A percentile compares a stretch with the other conserved stretches of the same genome.
These are phyloP conservation scores for Maudiozyma humilis DNA, from an alignment of 1,139 yeast species.

Conservation along the genomic window DNA sequence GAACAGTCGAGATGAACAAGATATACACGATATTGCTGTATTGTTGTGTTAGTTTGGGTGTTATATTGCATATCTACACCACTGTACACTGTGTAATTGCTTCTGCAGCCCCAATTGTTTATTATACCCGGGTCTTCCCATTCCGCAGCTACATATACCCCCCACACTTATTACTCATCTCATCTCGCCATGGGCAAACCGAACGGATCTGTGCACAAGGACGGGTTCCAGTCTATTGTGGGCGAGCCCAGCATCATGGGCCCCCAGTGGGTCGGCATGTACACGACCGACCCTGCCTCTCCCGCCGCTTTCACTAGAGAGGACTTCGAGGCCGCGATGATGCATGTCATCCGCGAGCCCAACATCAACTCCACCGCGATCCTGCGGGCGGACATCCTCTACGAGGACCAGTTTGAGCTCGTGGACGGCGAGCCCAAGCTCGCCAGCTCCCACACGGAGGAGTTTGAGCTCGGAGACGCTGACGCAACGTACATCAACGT, in stretches of 20 bases:
- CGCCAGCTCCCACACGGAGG: conserved; percentile 8
- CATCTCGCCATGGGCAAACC: background rate
- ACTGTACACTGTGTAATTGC: too few species aligned
- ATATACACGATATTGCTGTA: too few species aligned
- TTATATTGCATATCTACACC: too few species aligned
- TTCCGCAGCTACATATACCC: too few species aligned
- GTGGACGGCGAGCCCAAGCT: conserved; percentile 16
- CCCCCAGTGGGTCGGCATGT: conserved; percentile 55
- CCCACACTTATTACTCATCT: too few species aligned
- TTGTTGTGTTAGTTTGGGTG: too few species aligned
- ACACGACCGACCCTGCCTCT: conserved; percentile 25
- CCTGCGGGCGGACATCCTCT: conserved; percentile 75
- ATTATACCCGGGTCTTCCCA: too few species aligned
- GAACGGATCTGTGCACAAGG: conserved; percentile 8
- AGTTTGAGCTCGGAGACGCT: too few species aligned
- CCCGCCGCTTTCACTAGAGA: conserved; percentile 31
- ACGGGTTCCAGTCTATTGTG: conserved; percentile 26
- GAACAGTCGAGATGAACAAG: too few species aligned
- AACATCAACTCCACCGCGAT: conserved; percentile 89
- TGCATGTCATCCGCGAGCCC: conserved; percentile 74
- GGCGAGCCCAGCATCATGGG: conserved; percentile 47
- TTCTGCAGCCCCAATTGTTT: too few species aligned
- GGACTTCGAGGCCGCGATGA: conserved; percentile 72
- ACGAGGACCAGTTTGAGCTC: conserved; percentile 44
- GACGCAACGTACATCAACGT: conserved; percentile 35